Conservation (phyloP, 2,329 filamentous ascomycete genomes). For the Lasiodiplodia sp. region DNA sequence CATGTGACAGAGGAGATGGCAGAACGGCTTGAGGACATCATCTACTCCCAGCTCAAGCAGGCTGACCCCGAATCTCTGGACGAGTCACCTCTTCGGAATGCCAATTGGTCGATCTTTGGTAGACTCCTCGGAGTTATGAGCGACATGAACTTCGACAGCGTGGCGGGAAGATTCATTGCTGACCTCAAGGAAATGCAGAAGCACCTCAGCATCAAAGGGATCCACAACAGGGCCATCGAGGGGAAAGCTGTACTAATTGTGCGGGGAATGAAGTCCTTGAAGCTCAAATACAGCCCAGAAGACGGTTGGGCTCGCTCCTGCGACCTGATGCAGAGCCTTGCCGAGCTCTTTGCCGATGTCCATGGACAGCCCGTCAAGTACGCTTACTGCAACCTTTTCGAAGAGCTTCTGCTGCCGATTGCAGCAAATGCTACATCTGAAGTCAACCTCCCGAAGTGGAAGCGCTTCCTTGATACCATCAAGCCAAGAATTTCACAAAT, state of each 20-base stretch:
- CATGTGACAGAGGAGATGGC: constrained; percentile 91
- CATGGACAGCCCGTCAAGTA: constrained; percentile 92
- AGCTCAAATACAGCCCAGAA: constrained; percentile 75
- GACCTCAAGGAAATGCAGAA: constrained; percentile 82
- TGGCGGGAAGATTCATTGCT: constrained; percentile 80
- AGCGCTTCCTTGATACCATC: constrained; percentile 79
- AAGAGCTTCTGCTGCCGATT: constrained; percentile 84
- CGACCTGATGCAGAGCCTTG: constrained; percentile 83
- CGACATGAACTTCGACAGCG: constrained; percentile 84
- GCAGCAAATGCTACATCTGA: constrained; percentile 81
- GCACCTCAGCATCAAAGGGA: constrained; percentile 75
- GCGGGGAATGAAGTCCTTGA: constrained; percentile 88
- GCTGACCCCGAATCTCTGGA: constrained; percentile 83
- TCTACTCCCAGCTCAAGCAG: constrained; percentile 92
- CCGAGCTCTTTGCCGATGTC: constrained; percentile 80
- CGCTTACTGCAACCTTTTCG: constrained; percentile 91
- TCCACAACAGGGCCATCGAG: constrained; percentile 73
- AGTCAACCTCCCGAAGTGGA: constrained; percentile 83
- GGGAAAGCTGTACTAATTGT: constrained; percentile 86
- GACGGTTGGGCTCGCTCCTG: constrained; percentile 86
- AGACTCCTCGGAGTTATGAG: constrained; percentile 97
- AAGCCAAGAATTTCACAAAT: constrained; percentile 82
- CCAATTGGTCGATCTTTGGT: constrained; percentile 95
- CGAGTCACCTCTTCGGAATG: constrained; percentile 81
- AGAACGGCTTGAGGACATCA: constrained; percentile 91